Evolutionary conservation across 148 eudicot species (phyloP).

Genomic region (Chenopodium berlandieri): DNA sequence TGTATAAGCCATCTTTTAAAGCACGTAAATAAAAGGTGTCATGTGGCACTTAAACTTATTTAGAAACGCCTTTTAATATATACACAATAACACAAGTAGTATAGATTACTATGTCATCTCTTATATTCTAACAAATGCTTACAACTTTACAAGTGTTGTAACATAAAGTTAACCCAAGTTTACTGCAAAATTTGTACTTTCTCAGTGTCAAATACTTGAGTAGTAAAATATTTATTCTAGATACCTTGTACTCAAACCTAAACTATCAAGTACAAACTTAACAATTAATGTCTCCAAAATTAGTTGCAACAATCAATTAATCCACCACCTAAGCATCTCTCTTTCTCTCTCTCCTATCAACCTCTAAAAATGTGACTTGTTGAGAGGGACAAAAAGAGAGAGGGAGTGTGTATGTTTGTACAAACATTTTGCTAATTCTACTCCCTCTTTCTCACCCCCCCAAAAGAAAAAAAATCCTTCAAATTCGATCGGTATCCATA

Average conservation of each 20-base stretch:
- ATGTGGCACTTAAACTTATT: too few species aligned
- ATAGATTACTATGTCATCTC: too few species aligned
- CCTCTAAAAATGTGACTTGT: background rate
- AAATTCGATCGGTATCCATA: constrained; percentile 5
- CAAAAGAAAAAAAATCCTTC: background rate
- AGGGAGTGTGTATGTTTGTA: background rate
- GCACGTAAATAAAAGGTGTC: too few species aligned
- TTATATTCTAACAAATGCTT: too few species aligned
- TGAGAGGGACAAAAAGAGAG: background rate
- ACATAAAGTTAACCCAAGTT: too few species aligned
- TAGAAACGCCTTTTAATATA: too few species aligned
- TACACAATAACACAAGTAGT: too few species aligned
- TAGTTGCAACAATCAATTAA: background rate
- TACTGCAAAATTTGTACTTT: background rate
- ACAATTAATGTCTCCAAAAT: constrained; percentile 4
- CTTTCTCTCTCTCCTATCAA: background rate
- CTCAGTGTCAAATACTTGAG: too few species aligned
- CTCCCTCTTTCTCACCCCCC: background rate
- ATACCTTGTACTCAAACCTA: background rate
- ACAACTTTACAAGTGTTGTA: too few species aligned
- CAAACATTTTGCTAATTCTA: background rate
- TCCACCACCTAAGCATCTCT: background rate
- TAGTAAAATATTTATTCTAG: too few species aligned
- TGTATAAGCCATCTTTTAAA: too few species aligned
- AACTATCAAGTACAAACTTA: background rate